phyloP scores from a whole-genome alignment of 352 stramenopile species.

The Globisporangium apiculatum region DNA sequence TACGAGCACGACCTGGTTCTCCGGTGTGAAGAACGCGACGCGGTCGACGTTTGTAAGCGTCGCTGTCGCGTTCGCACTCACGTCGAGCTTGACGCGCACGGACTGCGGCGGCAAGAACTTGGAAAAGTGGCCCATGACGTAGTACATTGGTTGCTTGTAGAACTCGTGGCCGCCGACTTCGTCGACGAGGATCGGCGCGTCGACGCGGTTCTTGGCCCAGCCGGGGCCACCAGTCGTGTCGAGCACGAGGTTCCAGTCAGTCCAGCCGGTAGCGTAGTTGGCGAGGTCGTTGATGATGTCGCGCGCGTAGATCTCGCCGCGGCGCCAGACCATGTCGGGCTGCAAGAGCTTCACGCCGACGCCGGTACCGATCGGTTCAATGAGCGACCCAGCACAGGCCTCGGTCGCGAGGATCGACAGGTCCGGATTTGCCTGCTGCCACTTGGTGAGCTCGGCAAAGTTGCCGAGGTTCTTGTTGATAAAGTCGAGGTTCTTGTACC shows the following conservation, averaged over 20 bases:
- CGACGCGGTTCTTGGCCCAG: slow-evolving; percentile 59
- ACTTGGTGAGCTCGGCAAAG: slow-evolving; percentile 40
- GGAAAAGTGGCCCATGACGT: slow-evolving; percentile 64
- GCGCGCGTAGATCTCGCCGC: slow-evolving; percentile 69
- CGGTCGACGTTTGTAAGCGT: slow-evolving; percentile 30
- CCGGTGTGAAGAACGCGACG: slow-evolving; percentile 40
- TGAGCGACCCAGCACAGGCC: slow-evolving; percentile 62
- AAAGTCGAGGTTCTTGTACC: slow-evolving; percentile 73
- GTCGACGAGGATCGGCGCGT: slow-evolving; percentile 67
- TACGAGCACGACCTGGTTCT: slow-evolving; percentile 40
- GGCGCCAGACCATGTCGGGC: slow-evolving; percentile 42
- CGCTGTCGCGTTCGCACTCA: slow-evolving; percentile 21
- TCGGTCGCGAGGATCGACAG: slow-evolving; percentile 83
- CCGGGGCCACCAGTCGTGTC: slow-evolving; percentile 65
- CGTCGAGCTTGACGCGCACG: slow-evolving; percentile 29
- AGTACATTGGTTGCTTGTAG: slow-evolving; percentile 83
- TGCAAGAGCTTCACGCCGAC: slow-evolving; percentile 39
- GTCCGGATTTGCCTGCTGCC: slow-evolving; percentile 51
- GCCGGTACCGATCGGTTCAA: slow-evolving; percentile 37
- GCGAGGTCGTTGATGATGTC: slow-evolving; percentile 85
- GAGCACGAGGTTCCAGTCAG: slow-evolving; percentile 87
- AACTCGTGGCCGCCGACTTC: slow-evolving; percentile 49
- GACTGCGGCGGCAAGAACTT: slow-evolving; percentile 58
- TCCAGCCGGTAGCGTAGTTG: slow-evolving; percentile 76
- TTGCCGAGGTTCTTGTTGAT: slow-evolving; percentile 30